phyloP scores from a whole-genome alignment of 805 yeast species.

The Starmerella lactis-condensi region DNA sequence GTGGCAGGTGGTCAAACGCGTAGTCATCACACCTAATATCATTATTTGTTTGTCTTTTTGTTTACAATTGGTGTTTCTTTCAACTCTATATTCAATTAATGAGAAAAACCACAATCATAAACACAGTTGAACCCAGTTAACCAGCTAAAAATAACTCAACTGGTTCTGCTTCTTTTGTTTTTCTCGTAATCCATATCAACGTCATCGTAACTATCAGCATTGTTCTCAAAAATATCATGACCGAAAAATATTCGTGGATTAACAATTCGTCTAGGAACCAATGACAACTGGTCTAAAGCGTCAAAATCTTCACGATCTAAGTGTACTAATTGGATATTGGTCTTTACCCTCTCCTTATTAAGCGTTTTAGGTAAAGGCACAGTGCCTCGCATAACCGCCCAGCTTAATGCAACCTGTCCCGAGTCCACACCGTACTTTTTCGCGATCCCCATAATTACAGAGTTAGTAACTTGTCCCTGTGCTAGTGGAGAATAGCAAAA shows the following conservation, averaged over 20 bases:
- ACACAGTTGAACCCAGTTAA: too few species aligned
- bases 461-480: slow-evolving; percentile 33
- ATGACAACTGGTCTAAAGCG: slow-evolving; percentile 18
- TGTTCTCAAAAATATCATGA: slow-evolving; percentile 15
- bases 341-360: slow-evolving; percentile 38
- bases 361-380: slow-evolving; percentile 52
- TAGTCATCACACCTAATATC: too few species aligned
- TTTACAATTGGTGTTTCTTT: too few species aligned
- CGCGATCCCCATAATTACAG: slow-evolving; percentile 35
- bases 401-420: slow-evolving; percentile 42
- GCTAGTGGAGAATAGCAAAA: slow-evolving; percentile 72
- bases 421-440: slow-evolving; percentile 34
- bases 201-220: slow-evolving; percentile 12
- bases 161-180: too few species aligned
- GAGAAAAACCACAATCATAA: too few species aligned
- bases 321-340: slow-evolving; percentile 26
- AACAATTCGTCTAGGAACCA: slow-evolving; percentile 14
- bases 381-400: slow-evolving; percentile 44
- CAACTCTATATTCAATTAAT: too few species aligned
- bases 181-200: too few species aligned
- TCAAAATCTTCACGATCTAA: slow-evolving; percentile 29
- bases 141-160: too few species aligned
- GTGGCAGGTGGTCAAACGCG: too few species aligned
- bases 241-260: slow-evolving; percentile 13
- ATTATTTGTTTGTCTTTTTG: too few species aligned